Evolutionary conservation across 306 rosid species (phyloP), one percentile per base, ranked within the genome.

Genomic region (Rosa rugosa): DNA sequence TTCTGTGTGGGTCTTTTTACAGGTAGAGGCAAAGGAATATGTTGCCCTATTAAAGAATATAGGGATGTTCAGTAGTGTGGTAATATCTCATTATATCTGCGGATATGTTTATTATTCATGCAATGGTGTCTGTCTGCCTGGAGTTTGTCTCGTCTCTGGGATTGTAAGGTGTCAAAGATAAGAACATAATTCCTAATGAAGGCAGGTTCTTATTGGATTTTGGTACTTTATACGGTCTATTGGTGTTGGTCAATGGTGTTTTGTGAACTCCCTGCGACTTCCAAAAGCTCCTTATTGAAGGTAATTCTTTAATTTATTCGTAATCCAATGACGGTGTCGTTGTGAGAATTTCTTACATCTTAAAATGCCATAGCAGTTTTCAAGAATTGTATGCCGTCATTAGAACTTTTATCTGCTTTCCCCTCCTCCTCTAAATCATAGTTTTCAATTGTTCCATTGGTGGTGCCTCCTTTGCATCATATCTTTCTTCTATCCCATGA

Each of bases 261-360:
- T 95, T 72, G 72, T 91, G 49, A 81, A 60, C 13, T 76, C 91
- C 27, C 50, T 87, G 77, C 87, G 86, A 46, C 86, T 91, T 69
- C 90, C 99, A 13, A 91, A 91, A 84, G 78, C 93, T 83, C 90
- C 97, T 11, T 98, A 92, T 83, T 92, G 96, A 85, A 86, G 99
- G 98, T 90, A 67, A 80, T 81, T 38, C 60, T 14, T 17, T 25
- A n/a, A 8, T 40, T 64, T 57, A 25, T 34, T 62, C 16, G 60
- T 56, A 49, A 22, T 57, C 6, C 45, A 40, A 20, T 41, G 42
- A 72, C 38, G 7, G 2, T 62, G 16, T 12, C 18, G 8, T 62
- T 5, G 16, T 27, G 67, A 18, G 9, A 31, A 16, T 27, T 27
- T 6, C 11, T 27, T 62, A 2, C 41, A 12, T 25, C 18, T 12